Conservation (phyloP, 2,329 filamentous ascomycete species). For the Apiospora marii region DNA sequence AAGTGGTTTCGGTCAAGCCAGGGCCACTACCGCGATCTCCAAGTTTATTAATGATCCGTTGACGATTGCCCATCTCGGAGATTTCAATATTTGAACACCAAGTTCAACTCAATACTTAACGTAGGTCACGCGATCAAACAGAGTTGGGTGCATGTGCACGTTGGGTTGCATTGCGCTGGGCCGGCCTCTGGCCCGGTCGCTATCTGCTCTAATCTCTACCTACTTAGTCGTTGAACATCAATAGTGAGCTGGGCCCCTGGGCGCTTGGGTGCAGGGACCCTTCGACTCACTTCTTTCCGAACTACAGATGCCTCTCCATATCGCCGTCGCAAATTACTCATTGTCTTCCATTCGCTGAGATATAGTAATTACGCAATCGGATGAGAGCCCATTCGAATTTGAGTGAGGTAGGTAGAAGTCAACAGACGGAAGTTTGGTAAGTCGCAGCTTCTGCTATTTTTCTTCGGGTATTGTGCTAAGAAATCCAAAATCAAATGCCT, state of each 20-base stretch:
- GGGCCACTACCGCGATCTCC: neutral
- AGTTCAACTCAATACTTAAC: neutral
- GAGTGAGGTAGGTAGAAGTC: neutral
- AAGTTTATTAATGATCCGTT: neutral
- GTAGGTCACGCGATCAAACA: neutral
- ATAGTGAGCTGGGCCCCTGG: neutral
- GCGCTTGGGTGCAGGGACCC: neutral
- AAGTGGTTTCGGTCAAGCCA: neutral
- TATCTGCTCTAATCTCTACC: neutral
- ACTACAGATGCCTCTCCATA: neutral
- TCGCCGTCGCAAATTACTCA: neutral
- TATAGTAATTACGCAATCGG: neutral
- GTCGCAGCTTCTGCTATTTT: neutral
- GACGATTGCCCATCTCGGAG: neutral
- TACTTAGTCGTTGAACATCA: neutral
- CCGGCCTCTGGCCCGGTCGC: neutral
- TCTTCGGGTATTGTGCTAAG: conserved; percentile 1
- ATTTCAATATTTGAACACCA: neutral
- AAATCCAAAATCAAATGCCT: conserved; percentile 5
- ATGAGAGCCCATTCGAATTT: neutral
- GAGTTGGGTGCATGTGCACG: neutral
- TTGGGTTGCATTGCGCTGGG: conserved; percentile 7
- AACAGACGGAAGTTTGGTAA: neutral
- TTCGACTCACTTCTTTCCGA: neutral
- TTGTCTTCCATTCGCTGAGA: neutral